These are phyloP conservation scores for Rehmannia glutinosa DNA, from an alignment of 257 asterid species.

Conservation along the genomic window DNA sequence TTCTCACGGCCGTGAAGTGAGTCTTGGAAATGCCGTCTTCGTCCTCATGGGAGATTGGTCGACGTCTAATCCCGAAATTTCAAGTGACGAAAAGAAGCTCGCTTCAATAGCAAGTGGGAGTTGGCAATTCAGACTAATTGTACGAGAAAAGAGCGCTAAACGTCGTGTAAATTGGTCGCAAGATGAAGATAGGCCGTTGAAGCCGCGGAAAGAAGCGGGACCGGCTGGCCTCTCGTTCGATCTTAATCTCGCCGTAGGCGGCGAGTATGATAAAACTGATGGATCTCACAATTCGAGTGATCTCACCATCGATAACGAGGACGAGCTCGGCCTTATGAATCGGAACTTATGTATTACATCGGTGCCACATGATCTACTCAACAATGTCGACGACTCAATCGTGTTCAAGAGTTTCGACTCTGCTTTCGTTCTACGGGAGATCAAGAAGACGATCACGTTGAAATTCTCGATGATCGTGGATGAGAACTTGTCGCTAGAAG, in stretches of 20 bases:
- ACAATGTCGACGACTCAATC: slow-evolving; percentile 42
- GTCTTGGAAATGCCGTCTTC: slow-evolving; percentile 77
- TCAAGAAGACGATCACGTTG: slow-evolving; percentile 47
- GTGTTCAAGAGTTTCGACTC: slow-evolving; percentile 51
- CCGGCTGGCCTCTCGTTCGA: slow-evolving; percentile 56
- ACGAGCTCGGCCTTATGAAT: slow-evolving; percentile 42
- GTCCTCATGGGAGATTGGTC: slow-evolving; percentile 88
- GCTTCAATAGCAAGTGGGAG: slow-evolving; percentile 32
- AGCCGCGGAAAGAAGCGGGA: slow-evolving; percentile 38
- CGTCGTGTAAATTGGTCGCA: slow-evolving; percentile 50
- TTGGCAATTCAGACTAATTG: slow-evolving; percentile 56
- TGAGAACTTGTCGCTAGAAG: slow-evolving; percentile 41
- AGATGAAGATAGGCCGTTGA: slow-evolving; percentile 35
- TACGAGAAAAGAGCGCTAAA: slow-evolving; percentile 53
- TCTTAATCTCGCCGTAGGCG: slow-evolving; percentile 51
- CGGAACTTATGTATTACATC: slow-evolving; percentile 45
- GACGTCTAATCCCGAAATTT: slow-evolving; percentile 25
- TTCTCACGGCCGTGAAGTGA: slow-evolving; percentile 83
- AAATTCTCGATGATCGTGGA: slow-evolving; percentile 47
- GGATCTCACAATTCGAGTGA: slow-evolving; percentile 81
- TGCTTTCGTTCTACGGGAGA: slow-evolving; percentile 43
- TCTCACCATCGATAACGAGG: slow-evolving; percentile 69
- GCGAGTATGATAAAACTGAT: slow-evolving; percentile 50
- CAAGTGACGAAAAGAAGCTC: no score
- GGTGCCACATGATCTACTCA: slow-evolving; percentile 52